Evolutionary conservation across 2,329 filamentous ascomycete species (phyloP), one percentile per base, ranked within the genome.

Genomic region (Neopestalotiopsis sp.): DNA sequence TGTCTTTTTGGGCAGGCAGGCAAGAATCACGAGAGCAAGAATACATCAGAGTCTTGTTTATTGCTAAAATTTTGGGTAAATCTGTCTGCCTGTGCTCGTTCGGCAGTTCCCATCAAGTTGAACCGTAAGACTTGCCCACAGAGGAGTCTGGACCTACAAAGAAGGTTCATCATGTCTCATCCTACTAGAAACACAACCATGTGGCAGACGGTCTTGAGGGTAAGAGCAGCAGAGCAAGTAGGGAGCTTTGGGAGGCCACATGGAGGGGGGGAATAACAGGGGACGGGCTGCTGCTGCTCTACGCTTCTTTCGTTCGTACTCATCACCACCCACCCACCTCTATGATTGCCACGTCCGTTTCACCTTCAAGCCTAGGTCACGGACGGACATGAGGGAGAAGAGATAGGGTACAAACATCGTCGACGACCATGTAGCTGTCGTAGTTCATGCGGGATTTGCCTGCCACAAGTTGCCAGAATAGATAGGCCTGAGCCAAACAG

Each of bases 91-190:
- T 49, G 1, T 49, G 42, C 42, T 20, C 13, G 24, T 32, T 24
- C 30, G 49, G 49, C 57, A 12, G 14, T n/a, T 30, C 57, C 57
- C 57, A 30, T 17, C 6, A 17, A 3, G 57, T 7, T 24, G 24
- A 24, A 24, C 24, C 13, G 13, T 28, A 24, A 32, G 57, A 24
- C 57, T 34, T 34, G 57, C 20, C 24, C 57, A 14, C 13, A 12
- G 20, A 59, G 20, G 30, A 24, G 57, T 24, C 57, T 52, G 45
- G 45, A n/a, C 45, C 45, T 3, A 1, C 28, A 24, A 30, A 30
- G 10, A 59, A 59, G 57, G 57, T 59, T 59, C 57, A 59, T 2
- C 14, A 59, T 59, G 57, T 59, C 57, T 59, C 57, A 59, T 10
- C 3, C 9, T 52, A 14, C n/a, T 52, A 4, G 42, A 49, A 20